Evolutionary conservation across 208 protist species (phyloP).

Genomic region (Herpetomonas muscarum): DNA sequence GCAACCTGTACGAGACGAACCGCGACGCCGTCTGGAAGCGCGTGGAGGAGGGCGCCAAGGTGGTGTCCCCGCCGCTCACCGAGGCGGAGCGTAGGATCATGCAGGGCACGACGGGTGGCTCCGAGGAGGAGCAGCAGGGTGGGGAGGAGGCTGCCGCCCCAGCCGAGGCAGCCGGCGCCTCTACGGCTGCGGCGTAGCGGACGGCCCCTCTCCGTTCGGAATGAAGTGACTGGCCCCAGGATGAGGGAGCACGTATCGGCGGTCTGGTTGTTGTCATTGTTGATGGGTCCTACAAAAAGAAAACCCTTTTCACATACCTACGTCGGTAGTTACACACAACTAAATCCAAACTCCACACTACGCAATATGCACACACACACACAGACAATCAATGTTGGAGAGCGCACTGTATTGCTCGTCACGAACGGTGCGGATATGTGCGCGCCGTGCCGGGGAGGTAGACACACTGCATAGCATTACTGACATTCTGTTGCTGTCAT

Average conservation of each 20-base stretch:
- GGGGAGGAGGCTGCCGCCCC: neutral
- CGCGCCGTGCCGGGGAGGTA: no score
- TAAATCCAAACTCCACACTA: neutral
- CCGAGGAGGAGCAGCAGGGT: conserved; percentile 9
- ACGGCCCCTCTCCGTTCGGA: neutral
- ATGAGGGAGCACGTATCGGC: neutral
- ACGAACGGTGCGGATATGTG: neutral
- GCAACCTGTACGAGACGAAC: conserved; percentile 59
- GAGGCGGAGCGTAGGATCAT: conserved; percentile 39
- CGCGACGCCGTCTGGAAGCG: conserved; percentile 52
- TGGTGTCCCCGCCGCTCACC: conserved; percentile 46
- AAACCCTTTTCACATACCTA: neutral
- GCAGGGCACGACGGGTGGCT: conserved; percentile 1
- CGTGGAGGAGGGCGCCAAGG: conserved; percentile 60
- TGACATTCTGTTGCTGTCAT: no score
- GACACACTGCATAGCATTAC: no score
- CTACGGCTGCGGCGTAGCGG: neutral
- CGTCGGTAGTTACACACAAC: neutral
- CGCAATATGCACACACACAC: neutral
- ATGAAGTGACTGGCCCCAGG: neutral
- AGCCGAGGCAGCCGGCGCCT: neutral
- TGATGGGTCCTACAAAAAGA: neutral
- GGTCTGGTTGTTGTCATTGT: neutral
- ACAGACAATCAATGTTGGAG: neutral
- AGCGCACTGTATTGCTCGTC: no score